Base-by-base conservation (phyloP, 352 stramenopile species). In the Globisporangium parvum region DNA sequence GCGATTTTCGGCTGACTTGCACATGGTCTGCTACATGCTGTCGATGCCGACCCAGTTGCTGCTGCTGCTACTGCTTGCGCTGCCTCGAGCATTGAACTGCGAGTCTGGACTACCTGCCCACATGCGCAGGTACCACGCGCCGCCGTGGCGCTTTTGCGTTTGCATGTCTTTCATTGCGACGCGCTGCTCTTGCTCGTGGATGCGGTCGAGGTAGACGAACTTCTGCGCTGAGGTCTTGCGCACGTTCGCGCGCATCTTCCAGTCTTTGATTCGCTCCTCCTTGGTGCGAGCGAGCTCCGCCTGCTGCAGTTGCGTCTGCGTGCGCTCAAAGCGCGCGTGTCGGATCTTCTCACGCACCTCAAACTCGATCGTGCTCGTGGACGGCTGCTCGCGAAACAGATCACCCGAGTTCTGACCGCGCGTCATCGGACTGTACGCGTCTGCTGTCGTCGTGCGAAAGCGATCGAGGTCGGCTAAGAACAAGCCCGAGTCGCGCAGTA, bases 61-160 rank as follows among this genome's bases (percentile, higher is more conserved):
- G 0, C 47, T 31, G 0, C 21, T 37, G 14, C 37, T 35, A 6
- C 37, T 11, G 3, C 24, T n/a, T n/a, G 37, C 39, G 14, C 11
- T 12, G 1, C 18, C 40, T 50, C 26, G 18, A 12, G 28, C 39
- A 51, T 88, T 88, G 48, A 92, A 90, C 58, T 88, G 81, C 23
- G 77, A 91, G 31, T 93, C 77, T 11, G 72, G 61, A 28, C 81
- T 92, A 51, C 81, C 81, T 1, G 84, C 75, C 84, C 84, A 91
- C 79, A 93, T 93, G 53, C 77, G 77, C 47, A 88, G 73, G 59
- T 79, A 91, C 46, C 62, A 74, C 33, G 67, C 65, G 52, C 84
- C 79, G 26, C 84, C 79, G 59, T 88, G 66, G 37, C 79, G 79
- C 49, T 85, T 87, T 47, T 77, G 74, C 70, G 78, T 92, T 20